Evolutionary conservation across 116 monocot genomes (phyloP), one percentile per base, ranked within the genome.

Genomic region (Zostera marina): DNA sequence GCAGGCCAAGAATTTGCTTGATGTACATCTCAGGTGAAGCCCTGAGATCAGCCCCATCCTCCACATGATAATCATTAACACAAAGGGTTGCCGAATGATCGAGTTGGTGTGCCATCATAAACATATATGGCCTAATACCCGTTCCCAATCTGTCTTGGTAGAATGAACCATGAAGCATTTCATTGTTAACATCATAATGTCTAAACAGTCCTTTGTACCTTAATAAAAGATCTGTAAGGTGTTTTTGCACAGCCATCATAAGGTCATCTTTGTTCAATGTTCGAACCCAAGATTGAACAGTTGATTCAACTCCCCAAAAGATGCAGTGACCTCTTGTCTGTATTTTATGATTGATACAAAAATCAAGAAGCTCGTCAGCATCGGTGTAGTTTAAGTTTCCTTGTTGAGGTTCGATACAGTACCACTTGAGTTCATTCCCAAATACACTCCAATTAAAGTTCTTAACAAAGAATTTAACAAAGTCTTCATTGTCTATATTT

Each of bases 81-180:
- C 87, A 92, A 11, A 92, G 76, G 13, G 63, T 62, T 0, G 92
- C 59, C 5, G 73, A 66, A 7, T 87, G 72, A 67, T 92, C 92
- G 2, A 92, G 57, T 53, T 86, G 77, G 52, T 60, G 63, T 11
- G 92, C 68, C 0, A 70, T 77, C 61, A 83, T 83, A 52, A 92
- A 92, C 83, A 92, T 83, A 39, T 24, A 61, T 8, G 78, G 39
- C 54, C 87, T 72, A 17, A 87, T 79, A 42, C 74, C 81, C 58
- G 74, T 81, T 48, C 92, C 92, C 0, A 92, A 76, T 32, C 78
- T 72, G 42, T 87, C 83, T 64, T 83, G 78, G 22, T 81, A 92
- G 78, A 92, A 92, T 7, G 87, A 81, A 3, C 87, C 92, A 66
- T 87, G 92, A n/a, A 92, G 87, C 92, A 92, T 92, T 67, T 92